Evolutionary conservation across 192 early-diverging fungal species (phyloP), one percentile per base, ranked within the genome.

Genomic region (Gonapodya prolifera): DNA sequence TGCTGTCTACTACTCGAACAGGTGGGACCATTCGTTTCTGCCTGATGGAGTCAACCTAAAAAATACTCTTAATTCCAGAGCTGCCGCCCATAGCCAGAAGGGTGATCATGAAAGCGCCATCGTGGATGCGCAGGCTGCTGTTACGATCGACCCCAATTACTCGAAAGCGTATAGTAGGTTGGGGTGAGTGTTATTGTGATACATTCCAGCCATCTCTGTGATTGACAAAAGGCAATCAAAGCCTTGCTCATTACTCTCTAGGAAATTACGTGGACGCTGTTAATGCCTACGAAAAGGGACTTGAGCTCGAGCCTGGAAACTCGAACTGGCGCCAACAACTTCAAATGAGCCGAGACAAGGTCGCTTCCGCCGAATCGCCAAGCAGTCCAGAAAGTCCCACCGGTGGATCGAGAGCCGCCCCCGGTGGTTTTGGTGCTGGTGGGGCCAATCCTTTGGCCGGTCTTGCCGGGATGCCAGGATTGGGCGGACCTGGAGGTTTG

Each of bases 1-100:
- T 79, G 94, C 96, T 31, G 93, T 99, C n/a, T 99, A 94, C 86
- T 98, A 92, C 80, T 91, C 94, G 18, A 99, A 99, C 89, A 87
- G 96, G 91, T 94, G 85, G 70, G 76, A 2, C 1, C 0, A 36
- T n/a, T 77, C 0, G 0, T 34, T 31, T 34, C 75, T 13, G 70
- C 30, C 33, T 30, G 35, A 0, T 33, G 13, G 16, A n/a, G 70
- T 18, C 18, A 0, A 75, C 2, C 31, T 28, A 1, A n/a, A 79
- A 75, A 33, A 75, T 61, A n/a, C 29, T 80, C 17, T 35, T 61
- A 28, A 33, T 69, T 70, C 69, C 76, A 94, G 94, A 81, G 95
- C 98, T 34, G 98, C 98, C 34, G 96, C 98, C 0, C 91, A 96
- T 84, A 94, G 90, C 80, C 95, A 97, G 85, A 87, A 87, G 77